Base-by-base conservation (phyloP, 305 asterid genomes). In the Plantago rigida region DNA sequence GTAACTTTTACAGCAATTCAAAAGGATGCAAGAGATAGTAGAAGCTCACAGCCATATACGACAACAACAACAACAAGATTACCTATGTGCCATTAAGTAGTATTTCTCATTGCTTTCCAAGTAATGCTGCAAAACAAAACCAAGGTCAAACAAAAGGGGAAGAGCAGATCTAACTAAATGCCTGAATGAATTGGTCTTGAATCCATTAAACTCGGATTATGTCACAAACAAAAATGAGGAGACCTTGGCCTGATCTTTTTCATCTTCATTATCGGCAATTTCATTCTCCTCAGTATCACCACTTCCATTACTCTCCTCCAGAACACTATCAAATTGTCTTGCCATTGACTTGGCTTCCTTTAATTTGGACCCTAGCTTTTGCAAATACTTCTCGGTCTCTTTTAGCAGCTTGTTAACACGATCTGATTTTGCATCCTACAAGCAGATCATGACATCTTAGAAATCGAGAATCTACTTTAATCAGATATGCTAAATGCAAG, bases 91-190 rank as follows among this genome's bases (percentile, higher is more conserved):
- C 97, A 93, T 89, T 86, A 73, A 59, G 79, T 93, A 93, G 87
- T 93, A 93, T 73, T 89, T 93, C 77, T 93, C 99, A 75, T 89
- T 93, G 92, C 99, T 93, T 79, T 93, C 99, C 94, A 93, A 62
- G 75, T 93, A 93, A 71, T 93, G 96, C 99, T 93, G 94, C 78
- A 85, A 63, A 82, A 60, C 54, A 74, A 82, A 72, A 41, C 42
- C 47, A 73, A 24, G 59, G 17, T 60, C 51, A 63, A 55, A 57
- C 51, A 71, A 62, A 55, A 59, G 29, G 62, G 59, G 59, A 67
- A 34, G 58, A 51, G 28, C 12, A 57, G 14, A 62, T 47, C 36
- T 61, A 42, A 66, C 19, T 4, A 36, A 60, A 41, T 8, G 12
- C 4, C 61, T 22, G 22, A 46, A 64, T 57, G 60, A 63, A 65